Evolutionary conservation across 768 basidiomycete species (phyloP), one percentile per base, ranked within the genome.

Genomic region (Tulasnella sp.): DNA sequence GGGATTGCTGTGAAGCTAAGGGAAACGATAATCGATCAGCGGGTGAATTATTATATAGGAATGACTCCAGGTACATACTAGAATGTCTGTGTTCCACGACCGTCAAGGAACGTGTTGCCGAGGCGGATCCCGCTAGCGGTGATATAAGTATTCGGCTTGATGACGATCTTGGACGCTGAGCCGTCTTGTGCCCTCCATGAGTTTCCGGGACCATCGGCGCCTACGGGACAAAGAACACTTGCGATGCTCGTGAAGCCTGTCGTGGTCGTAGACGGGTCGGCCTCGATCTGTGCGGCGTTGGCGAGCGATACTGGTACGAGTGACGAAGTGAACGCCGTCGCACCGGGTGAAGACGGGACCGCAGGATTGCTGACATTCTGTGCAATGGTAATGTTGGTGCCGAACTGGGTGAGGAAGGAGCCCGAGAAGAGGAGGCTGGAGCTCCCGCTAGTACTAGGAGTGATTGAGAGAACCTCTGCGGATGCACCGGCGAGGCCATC

Each of bases 61-160:
- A 27, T 42, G 8, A 60, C 7, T 4, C 49, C 29, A 67, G 3
- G 21, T 4, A 67, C 81, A 55, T 70, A 93, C 93, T 79, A 85
- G 72, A 99, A 99, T 3, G 75, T 78, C n/a, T 81, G 87, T 1
- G 94, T 94, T 43, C 92, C 86, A 64, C 87, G 83, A 53, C 83
- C 79, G 52, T 76, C 71, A 63, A 83, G 76, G 70, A 94, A 89
- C 7, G 92, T 93, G 72, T 99, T 98, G 25, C 92, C 93, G 27
- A 99, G 74, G 46, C 96, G 82, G 49, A 97, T 68, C 3, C 94
- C 96, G 59, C 76, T 82, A 2, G 82, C 86, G 50, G 78, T 81
- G 59, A 88, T 79, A 66, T 77, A 85, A 25, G 81, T 74, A 67
- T 85, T 88, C n/a, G 83, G 78, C 60, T 85, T 77, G 45, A 90